These are phyloP conservation scores for Zancudomyces culisetae DNA, from an alignment of 371 early-diverging fungal genomes.

Conservation along the genomic window DNA sequence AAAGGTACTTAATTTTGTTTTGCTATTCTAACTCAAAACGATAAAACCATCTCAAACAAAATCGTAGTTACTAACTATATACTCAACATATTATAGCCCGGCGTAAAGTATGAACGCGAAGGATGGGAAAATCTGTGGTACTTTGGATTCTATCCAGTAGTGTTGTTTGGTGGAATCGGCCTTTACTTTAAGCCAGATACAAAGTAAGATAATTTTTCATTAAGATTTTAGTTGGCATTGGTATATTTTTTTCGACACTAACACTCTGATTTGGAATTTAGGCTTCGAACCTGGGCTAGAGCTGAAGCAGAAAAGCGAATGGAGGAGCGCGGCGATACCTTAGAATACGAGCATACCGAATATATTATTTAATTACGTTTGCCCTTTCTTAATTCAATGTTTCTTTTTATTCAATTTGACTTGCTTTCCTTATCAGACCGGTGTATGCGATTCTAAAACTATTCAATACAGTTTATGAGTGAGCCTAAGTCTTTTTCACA, in stretches of 20 bases:
- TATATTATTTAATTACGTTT: conserved; percentile 1
- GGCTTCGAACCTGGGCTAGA: conserved; percentile 24
- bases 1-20: conserved; percentile 12
- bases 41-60: no score
- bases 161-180: conserved; percentile 10
- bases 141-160: conserved; percentile 12
- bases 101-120: conserved; percentile 19
- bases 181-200: conserved; percentile 24
- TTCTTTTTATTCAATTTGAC: not conserved
- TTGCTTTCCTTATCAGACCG: not conserved
- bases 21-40: not conserved
- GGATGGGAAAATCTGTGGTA: conserved; percentile 20
- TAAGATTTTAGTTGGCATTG: not conserved
- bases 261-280: conserved; percentile 6
- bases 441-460: not conserved
- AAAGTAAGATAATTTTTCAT: conserved; percentile 10
- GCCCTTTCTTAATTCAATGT: not conserved
- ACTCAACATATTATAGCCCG: no score
- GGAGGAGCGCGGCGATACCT: conserved; percentile 19
- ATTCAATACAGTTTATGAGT: no score
- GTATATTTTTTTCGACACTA: not conserved
- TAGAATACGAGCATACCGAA: conserved; percentile 17
- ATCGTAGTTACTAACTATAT: no score
- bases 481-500: no score
- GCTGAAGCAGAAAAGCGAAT: conserved; percentile 22